These are phyloP conservation scores for Thuidium tamariscinum DNA, from an alignment of 225 moss, liverwort and hornwort genomes.

Conservation along the genomic window DNA sequence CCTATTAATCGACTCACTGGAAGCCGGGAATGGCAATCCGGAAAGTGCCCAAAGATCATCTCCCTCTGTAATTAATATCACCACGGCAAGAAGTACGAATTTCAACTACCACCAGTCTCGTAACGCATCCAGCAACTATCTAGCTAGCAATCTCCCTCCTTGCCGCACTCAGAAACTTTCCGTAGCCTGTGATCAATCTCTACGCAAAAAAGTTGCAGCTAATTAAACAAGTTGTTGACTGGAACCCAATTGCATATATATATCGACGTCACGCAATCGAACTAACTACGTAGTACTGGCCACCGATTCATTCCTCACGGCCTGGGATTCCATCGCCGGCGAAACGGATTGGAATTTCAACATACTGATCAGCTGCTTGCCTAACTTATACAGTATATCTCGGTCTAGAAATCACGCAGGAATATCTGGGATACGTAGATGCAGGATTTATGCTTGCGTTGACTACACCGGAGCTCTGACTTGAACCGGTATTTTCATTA, in stretches of 20 bases:
- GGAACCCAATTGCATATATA: neutral
- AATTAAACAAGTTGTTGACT: neutral
- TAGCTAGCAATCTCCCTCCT: no score
- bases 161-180: neutral
- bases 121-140: neutral
- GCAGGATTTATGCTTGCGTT: neutral
- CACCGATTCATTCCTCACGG: neutral
- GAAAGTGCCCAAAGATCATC: neutral
- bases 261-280: neutral
- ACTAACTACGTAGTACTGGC: neutral
- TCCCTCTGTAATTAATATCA: neutral
- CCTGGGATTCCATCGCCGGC: neutral
- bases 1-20: neutral
- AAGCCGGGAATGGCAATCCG: neutral
- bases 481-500: no score
- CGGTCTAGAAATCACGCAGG: neutral
- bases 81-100: neutral
- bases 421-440: neutral
- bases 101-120: neutral
- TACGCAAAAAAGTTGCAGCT: neutral
- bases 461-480: neutral
- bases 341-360: neutral
- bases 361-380: neutral
- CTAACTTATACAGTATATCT: neutral
- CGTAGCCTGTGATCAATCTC: neutral